Base-by-base conservation (phyloP, 1,139 yeast genomes). In the Suhomyces kunorum region DNA sequence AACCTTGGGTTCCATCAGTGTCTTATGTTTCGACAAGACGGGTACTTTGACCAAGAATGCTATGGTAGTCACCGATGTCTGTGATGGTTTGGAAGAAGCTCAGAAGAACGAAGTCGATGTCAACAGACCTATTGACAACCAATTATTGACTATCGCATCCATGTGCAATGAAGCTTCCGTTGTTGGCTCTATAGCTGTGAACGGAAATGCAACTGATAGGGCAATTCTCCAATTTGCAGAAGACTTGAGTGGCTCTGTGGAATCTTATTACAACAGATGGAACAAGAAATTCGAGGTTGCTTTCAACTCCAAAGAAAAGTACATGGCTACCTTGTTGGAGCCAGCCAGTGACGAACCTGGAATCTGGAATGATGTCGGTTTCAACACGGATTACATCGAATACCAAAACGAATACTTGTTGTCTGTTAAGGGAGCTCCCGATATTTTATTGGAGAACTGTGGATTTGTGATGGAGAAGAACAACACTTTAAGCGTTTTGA, bases 391-490 rank as follows among this genome's bases (percentile, higher is more conserved):
- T 23, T 43, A 20, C 22, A 37, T 38, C 18, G 43, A 43, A 27
- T 29, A 30, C 9, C 39, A 41, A 6, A 42, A 49, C 11, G 52
- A 54, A 19, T 56, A 48, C 40, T 50, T 59, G 3, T 48, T 72
- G 39, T 57, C 70, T 25, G 59, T 73, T 35, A 75, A 75, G 51
- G 79, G 80, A 34, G 80, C 80, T 1, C 80, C 80, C 2, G 80
- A 75, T 51, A 64, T 72, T 31, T 56, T 75, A 28, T 43, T 74
- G 34, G 52, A 59, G 8, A 61, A 59, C 32, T 69, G 77, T 46
- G 43, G 59, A 9, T 48, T 44, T 15, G 49, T 53, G 20, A 43
- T 59, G 43, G 46, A 54, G 23, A 43, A 48, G 37, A 49, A 51
- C 23, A 46, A 49, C 8, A 43, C 45, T 5, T 35, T 40, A 14